Conservation (phyloP, 331 rosid species). For the Arachis monticola region DNA sequence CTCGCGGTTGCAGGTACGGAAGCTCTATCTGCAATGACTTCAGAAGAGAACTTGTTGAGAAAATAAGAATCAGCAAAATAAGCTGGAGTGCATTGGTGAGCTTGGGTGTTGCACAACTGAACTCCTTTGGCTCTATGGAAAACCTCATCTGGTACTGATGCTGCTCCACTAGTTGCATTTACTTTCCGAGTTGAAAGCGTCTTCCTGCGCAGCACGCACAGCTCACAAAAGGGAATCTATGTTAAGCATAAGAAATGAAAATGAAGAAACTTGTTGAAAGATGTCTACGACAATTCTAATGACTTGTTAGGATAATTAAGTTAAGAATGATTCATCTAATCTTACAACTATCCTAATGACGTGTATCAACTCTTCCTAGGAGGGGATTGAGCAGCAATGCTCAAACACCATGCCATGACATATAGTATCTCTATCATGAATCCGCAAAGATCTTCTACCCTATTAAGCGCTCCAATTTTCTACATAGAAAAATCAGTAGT, state of each 20-base stretch:
- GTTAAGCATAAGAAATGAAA: slow-evolving; percentile 22
- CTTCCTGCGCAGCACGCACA: slow-evolving; percentile 54
- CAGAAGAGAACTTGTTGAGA: slow-evolving; percentile 88
- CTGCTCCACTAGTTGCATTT: slow-evolving; percentile 85
- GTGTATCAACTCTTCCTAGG: not conserved
- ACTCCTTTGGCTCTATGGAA: slow-evolving; percentile 92
- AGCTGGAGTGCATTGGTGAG: slow-evolving; percentile 87
- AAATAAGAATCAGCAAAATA: slow-evolving; percentile 90
- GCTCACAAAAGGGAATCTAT: too few relatives aligned
- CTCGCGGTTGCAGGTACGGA: slow-evolving; percentile 71
- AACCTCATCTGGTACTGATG: slow-evolving; percentile 92
- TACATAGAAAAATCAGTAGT: not conserved
- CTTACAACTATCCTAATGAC: slow-evolving; percentile 1
- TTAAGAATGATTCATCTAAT: not conserved
- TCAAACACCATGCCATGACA: slow-evolving; percentile 16
- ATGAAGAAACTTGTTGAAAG: not conserved
- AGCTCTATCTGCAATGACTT: slow-evolving; percentile 86
- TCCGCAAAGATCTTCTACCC: slow-evolving; percentile 4
- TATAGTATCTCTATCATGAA: not conserved
- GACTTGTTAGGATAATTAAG: not conserved
- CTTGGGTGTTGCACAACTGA: slow-evolving; percentile 90
- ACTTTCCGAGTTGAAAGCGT: slow-evolving; percentile 84
- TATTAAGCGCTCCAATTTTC: not conserved
- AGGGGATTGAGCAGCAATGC: slow-evolving; percentile 16
- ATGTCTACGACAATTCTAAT: not conserved